phyloP scores from a whole-genome alignment of 106 monocot genomes.

The Dendrobium nobile region DNA sequence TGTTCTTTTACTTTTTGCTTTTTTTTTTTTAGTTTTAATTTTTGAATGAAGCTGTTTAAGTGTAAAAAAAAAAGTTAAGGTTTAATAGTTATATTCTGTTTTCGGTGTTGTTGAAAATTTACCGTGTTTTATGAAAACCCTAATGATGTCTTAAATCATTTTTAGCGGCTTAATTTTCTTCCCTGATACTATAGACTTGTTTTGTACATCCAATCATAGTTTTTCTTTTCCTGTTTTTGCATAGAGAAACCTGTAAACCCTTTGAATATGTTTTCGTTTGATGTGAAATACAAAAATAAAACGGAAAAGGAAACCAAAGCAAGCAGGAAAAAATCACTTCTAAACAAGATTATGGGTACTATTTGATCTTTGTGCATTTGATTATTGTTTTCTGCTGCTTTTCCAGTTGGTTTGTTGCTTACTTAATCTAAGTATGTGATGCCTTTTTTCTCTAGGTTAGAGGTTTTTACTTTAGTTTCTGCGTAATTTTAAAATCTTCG shows the following conservation, averaged over 20 bases:
- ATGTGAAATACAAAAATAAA: background rate
- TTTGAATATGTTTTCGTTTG: background rate
- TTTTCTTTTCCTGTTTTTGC: too few relatives aligned
- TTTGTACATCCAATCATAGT: too few relatives aligned
- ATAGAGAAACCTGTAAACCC: too few relatives aligned
- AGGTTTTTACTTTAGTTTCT: background rate
- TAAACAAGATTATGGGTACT: background rate
- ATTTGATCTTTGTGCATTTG: background rate
- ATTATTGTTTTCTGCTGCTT: background rate
- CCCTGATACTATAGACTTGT: too few relatives aligned
- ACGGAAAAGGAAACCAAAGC: background rate
- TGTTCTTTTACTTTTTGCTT: background rate
- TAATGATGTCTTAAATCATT: too few relatives aligned
- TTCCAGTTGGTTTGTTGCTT: background rate
- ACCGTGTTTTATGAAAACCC: background rate
- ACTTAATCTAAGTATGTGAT: background rate
- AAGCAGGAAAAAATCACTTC: background rate
- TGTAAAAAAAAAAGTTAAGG: too few relatives aligned
- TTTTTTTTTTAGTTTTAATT: background rate
- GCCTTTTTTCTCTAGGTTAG: background rate
- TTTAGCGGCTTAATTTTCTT: too few relatives aligned
- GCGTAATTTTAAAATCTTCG: background rate
- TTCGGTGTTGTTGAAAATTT: background rate
- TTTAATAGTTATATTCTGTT: background rate
- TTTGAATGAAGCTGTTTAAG: background rate